These are phyloP conservation scores for Candida khao-thaluensis DNA, from an alignment of 805 yeast species.

Conservation along the genomic window DNA sequence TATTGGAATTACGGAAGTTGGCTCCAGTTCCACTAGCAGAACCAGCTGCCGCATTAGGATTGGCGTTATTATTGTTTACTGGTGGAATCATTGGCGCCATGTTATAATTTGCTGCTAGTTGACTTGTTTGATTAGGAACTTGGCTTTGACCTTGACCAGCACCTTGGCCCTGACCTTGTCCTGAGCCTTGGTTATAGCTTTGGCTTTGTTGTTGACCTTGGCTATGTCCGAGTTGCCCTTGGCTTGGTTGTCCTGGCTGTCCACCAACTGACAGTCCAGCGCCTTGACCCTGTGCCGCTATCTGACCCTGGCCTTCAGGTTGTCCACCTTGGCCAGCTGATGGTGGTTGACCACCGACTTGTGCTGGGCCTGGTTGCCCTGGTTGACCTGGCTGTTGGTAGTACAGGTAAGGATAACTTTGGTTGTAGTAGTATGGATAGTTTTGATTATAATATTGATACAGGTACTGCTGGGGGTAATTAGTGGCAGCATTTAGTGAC, in stretches of 20 bases:
- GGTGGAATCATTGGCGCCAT: constrained; percentile 5
- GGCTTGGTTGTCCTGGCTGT: not conserved
- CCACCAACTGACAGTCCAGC: not conserved
- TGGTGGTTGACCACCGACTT: constrained; percentile 1
- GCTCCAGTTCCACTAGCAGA: constrained; percentile 9
- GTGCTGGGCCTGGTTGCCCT: constrained; percentile 1
- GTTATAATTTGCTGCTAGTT: constrained; percentile 1
- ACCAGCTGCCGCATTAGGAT: constrained; percentile 4
- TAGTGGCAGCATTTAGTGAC: constrained; percentile 6
- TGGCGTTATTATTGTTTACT: constrained; percentile 1
- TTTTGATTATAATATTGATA: constrained; percentile 17
- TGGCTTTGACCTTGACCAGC: constrained; percentile 1
- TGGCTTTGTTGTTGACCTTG: not conserved
- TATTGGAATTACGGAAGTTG: constrained; percentile 14
- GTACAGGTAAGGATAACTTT: constrained; percentile 16
- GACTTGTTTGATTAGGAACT: not conserved
- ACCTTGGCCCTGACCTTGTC: not conserved
- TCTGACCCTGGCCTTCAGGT: not conserved
- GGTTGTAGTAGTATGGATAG: constrained; percentile 18
- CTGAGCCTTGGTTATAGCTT: not conserved
- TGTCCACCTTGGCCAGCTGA: constrained; percentile 10
- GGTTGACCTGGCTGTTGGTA: constrained; percentile 4
- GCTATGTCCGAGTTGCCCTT: not conserved
- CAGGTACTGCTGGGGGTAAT: constrained; percentile 21
- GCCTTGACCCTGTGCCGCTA: not conserved